Evolutionary conservation across 2,329 filamentous ascomycete species (phyloP), one percentile per base, ranked within the genome.

Genomic region (Diaporthe humulicola): DNA sequence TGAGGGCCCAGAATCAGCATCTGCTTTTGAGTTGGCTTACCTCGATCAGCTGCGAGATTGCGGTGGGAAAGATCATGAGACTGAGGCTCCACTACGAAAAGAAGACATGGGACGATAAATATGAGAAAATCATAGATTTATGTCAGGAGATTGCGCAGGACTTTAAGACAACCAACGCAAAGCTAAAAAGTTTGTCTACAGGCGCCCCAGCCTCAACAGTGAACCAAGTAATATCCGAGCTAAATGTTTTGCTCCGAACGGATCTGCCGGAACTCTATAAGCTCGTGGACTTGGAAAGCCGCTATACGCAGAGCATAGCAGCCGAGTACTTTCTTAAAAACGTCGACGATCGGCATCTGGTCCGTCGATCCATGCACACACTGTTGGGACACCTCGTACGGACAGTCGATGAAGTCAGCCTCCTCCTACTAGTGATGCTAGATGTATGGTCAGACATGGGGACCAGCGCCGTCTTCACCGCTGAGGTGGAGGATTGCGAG

Each of bases 81-180:
- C 28, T 66, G 42, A 66, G 60, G 45, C 60, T 66, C 17, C 60
- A 66, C 42, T 48, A 66, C 60, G 60, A 66, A 12, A 66, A 28
- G 19, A 48, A n/a, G 22, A 66, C 60, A 4, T 66, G 60, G 60
- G 40, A 66, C 28, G 28, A 36, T 4, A 66, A 50, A 19, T 66
- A 66, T 22, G 6, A 12, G 2, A 4, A 2, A 8, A 66, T 66
- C 15, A 19, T 22, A n/a, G 2, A 6, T 22, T 1, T 30, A 3
- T 48, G 40, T 25, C 10, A 50, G 19, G n/a, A 2, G 22, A n/a
- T 48, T 22, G 3, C 12, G 6, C 19, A 36, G 22, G 19, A 33
- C 10, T 12, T 33, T 9, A 2, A 4, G 10, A 15, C 0, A 36
- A 28, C 42, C 4, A 48, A 42, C 28, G 3, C 0, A 17, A 15